Evolutionary conservation across 805 yeast species (phyloP), one percentile per base, ranked within the genome.

Genomic region (Kuraishia capsulata): DNA sequence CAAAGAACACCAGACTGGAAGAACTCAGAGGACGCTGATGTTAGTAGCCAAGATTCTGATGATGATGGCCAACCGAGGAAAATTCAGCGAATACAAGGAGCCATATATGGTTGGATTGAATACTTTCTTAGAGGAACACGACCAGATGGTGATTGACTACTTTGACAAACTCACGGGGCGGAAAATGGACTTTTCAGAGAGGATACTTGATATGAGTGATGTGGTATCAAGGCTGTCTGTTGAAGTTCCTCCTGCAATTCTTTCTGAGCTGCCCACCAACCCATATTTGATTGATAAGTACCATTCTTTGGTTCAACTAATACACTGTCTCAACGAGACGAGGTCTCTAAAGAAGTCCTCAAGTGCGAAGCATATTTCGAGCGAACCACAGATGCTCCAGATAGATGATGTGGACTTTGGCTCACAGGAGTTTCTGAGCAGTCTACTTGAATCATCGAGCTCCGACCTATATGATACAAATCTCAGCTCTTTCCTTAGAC

Each of bases 81-180:
- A 59, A 35, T 87, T 92, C 57, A 62, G 62, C n/a, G 81, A 85
- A 6, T 77, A 78, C 35, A 90, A 89, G 51, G 97, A 90, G 51
- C 87, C 92, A 0, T 86, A 81, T 66, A 64, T 90, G 59, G 64
- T 72, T 16, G 65, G 62, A 25, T 69, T 90, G 76, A 90, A 92
- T 56, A 51, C 51, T 1, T 88, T 90, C 48, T 66, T 90, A 17
- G 63, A 66, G 2, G 64, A 61, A 13, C 79, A 81, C 49, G 68
- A 68, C 38, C 58, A 47, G 0, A 85, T 84, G 46, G 59, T 88
- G 5, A 49, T 66, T n/a, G 76, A 75, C 14, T 90, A 85, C 59
- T 73, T 82, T 47, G 85, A 77, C 51, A 75, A 73, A 42, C 68
- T 89, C 23, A 81, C 95, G 0, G 78, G 79, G 4, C 63, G 84